Conservation (phyloP, 495 filamentous ascomycete genomes). For the Hyaloscypha hepaticicola region DNA sequence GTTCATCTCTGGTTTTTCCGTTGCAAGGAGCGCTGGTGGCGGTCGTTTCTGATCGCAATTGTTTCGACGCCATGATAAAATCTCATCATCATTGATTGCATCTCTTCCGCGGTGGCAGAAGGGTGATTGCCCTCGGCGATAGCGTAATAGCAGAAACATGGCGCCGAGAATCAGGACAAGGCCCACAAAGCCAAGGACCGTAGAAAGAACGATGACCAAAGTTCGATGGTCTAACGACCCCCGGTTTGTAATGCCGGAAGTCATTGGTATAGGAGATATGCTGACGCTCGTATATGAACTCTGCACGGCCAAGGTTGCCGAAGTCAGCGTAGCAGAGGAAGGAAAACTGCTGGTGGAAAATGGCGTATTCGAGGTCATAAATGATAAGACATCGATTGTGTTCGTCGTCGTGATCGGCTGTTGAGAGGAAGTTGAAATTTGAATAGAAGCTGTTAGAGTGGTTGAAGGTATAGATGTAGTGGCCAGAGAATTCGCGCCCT, state of each 20-base stretch:
- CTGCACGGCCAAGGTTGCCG: not conserved
- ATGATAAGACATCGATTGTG: slow-evolving; percentile 15
- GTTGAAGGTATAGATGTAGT: not conserved
- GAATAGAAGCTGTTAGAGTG: slow-evolving; percentile 2
- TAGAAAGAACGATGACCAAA: slow-evolving; percentile 29
- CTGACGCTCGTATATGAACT: not conserved
- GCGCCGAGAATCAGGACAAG: slow-evolving; percentile 12
- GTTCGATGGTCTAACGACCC: not conserved
- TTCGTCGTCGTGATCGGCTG: not conserved
- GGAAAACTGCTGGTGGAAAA: not conserved
- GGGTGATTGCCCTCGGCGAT: slow-evolving; percentile 21
- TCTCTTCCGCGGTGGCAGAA: slow-evolving; percentile 26
- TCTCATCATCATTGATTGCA: slow-evolving; percentile 32
- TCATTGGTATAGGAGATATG: slow-evolving; percentile 6
- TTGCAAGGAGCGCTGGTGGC: slow-evolving; percentile 7
- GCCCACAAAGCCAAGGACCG: slow-evolving; percentile 25
- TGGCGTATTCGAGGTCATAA: slow-evolving; percentile 2
- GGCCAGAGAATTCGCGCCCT: not conserved
- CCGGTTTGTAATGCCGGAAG: not conserved
- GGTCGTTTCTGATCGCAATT: slow-evolving; percentile 15
- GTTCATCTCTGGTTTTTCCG: slow-evolving; percentile 9
- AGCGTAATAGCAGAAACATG: slow-evolving; percentile 20
- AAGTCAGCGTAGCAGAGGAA: not conserved
- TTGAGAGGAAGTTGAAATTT: not conserved
- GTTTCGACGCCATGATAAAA: slow-evolving; percentile 26